Percentiles rank a stretch among this genome's conserved stretches.
Conservation (phyloP, 768 basidiomycete species). For the Clitopilus hobsonii region DNA sequence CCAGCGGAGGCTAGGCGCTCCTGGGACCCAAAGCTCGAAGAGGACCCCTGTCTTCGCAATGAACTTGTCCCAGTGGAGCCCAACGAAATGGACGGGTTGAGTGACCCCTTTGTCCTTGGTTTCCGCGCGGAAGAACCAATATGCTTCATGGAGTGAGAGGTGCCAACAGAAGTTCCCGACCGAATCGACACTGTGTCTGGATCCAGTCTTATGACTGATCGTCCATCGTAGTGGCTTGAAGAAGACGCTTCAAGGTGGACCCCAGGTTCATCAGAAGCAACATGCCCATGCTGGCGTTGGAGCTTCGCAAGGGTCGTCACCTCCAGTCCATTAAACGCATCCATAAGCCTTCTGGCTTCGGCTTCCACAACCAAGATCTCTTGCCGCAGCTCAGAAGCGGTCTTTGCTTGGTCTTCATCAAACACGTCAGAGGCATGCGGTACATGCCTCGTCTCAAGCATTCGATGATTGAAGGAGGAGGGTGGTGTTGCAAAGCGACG, state of each 20-base stretch:
- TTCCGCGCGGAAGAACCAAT: slow-evolving; percentile 37
- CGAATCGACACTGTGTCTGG: slow-evolving; percentile 47
- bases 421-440: slow-evolving; percentile 34
- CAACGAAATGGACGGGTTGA: slow-evolving; percentile 19
- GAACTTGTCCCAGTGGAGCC: slow-evolving; percentile 29
- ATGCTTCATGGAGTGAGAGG: slow-evolving; percentile 41
- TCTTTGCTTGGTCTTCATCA: slow-evolving; percentile 54
- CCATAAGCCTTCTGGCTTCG: slow-evolving; percentile 65
- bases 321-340: slow-evolving; percentile 78
- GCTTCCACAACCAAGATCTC: slow-evolving; percentile 69
- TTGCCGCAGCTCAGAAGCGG: slow-evolving; percentile 57
- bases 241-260: slow-evolving; percentile 26
- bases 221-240: slow-evolving; percentile 29
- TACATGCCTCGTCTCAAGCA: slow-evolving; percentile 32
- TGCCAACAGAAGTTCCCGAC: slow-evolving; percentile 47
- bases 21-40: slow-evolving; percentile 56
- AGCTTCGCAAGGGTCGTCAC: slow-evolving; percentile 57
- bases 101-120: slow-evolving; percentile 27
- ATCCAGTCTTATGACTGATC: slow-evolving; percentile 35
- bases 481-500: slow-evolving; percentile 51
- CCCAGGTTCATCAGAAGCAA: slow-evolving; percentile 8
- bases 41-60: slow-evolving; percentile 52
- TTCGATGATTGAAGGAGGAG: slow-evolving; percentile 46
- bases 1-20: slow-evolving; percentile 17
- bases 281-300: slow-evolving; percentile 23